These are phyloP conservation scores for Ogataea thermomethanolica DNA, from an alignment of 805 yeast genomes.

Conservation along the genomic window DNA sequence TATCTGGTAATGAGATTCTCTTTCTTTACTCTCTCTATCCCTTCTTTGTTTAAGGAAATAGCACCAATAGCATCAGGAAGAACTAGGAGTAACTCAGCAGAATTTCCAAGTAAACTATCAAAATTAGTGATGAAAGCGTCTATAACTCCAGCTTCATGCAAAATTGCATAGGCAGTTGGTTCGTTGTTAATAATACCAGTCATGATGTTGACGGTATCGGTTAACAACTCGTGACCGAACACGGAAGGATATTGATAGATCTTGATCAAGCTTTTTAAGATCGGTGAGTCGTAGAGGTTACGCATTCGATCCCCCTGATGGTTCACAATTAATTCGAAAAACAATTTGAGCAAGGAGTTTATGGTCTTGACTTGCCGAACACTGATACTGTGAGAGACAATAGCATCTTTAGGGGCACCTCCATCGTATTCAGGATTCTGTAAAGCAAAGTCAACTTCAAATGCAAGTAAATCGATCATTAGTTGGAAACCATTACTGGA, in stretches of 20 bases:
- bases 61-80: slow-evolving; percentile 81
- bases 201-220: slow-evolving; percentile 60
- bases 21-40: slow-evolving; percentile 53
- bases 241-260: slow-evolving; percentile 52
- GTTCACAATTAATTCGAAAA: slow-evolving; percentile 58
- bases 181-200: slow-evolving; percentile 79
- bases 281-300: slow-evolving; percentile 79
- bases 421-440: slow-evolving; percentile 52
- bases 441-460: slow-evolving; percentile 64
- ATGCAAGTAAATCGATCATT: slow-evolving; percentile 55
- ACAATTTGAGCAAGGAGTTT: slow-evolving; percentile 60
- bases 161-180: slow-evolving; percentile 80
- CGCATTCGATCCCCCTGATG: slow-evolving; percentile 82
- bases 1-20: slow-evolving; percentile 37
- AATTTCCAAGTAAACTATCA: slow-evolving; percentile 49
- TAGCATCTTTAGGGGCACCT: slow-evolving; percentile 52
- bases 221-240: slow-evolving; percentile 66
- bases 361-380: slow-evolving; percentile 58
- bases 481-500: slow-evolving; percentile 61
- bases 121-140: slow-evolving; percentile 61
- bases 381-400: slow-evolving; percentile 48
- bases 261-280: slow-evolving; percentile 57
- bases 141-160: slow-evolving; percentile 74
- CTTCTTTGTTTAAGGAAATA: slow-evolving; percentile 70
- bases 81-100: slow-evolving; percentile 54